Evolutionary conservation across 2,329 filamentous ascomycete genomes (phyloP).

Genomic region (Fusarium paranaense): DNA sequence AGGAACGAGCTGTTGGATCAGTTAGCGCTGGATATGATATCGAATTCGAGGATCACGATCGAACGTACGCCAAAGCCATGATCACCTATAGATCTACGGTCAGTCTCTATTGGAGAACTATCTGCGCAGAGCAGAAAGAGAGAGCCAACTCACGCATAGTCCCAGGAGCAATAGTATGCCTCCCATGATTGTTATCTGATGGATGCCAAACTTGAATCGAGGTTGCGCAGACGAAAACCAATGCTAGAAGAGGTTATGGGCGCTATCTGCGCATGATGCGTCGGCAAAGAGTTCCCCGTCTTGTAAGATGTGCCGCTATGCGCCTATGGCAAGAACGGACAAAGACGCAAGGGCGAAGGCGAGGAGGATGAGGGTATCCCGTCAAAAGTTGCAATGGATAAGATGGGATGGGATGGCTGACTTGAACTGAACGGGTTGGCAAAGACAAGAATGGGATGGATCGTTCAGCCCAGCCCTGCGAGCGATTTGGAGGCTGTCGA

Average conservation of each 20-base stretch:
- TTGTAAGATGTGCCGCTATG: conserved; percentile 4
- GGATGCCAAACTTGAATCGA: conserved; percentile 17
- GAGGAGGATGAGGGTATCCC: conserved; percentile 4
- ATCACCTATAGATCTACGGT: conserved; percentile 56
- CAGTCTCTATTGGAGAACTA: conserved; percentile 22
- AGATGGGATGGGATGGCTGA: conserved; percentile 23
- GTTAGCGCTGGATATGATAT: conserved; percentile 31
- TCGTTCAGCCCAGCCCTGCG: conserved; percentile 31
- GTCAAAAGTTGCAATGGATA: background rate
- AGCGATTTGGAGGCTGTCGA: conserved; percentile 38
- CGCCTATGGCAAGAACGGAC: conserved; percentile 13
- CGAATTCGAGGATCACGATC: conserved; percentile 19
- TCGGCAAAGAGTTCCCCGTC: conserved; percentile 6
- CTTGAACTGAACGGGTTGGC: background rate
- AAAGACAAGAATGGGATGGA: background rate
- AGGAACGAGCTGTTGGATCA: conserved; percentile 80
- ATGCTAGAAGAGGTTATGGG: conserved; percentile 12
- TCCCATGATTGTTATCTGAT: conserved; percentile 48
- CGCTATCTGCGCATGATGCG: conserved; percentile 43
- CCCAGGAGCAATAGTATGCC: conserved; percentile 55
- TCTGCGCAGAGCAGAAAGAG: background rate
- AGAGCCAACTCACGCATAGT: conserved; percentile 52
- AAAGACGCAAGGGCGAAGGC: conserved; percentile 20
- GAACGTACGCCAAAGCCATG: conserved; percentile 69
- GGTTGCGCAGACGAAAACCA: conserved; percentile 18